Evolutionary conservation across 331 rosid species (phyloP).

Genomic region (Phaseolus coccineus): DNA sequence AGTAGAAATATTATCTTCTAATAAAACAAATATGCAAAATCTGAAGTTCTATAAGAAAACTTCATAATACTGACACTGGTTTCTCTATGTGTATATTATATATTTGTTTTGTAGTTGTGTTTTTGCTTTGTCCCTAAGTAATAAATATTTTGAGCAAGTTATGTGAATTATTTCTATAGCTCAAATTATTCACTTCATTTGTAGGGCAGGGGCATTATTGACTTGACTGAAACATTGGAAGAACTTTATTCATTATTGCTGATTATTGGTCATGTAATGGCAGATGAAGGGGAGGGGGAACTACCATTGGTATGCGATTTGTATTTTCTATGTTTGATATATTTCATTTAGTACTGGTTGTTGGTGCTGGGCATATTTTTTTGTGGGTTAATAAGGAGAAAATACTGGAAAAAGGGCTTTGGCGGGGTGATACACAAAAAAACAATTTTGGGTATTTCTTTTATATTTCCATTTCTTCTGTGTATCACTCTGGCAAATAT

Average conservation of each 20-base stretch:
- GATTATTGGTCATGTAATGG: conserved; percentile 85
- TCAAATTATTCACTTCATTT: conserved; percentile 51
- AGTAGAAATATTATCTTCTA: conserved; percentile 19
- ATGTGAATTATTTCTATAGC: conserved; percentile 40
- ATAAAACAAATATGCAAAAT: not conserved
- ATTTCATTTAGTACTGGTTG: conserved; percentile 33
- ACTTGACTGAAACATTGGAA: conserved; percentile 88
- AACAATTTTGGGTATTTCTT: not conserved
- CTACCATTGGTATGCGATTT: conserved; percentile 74
- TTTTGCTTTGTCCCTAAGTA: conserved; percentile 22
- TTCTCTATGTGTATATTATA: not conserved
- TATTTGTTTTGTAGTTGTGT: conserved; percentile 13
- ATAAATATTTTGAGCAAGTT: conserved; percentile 19
- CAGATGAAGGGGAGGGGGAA: conserved; percentile 99
- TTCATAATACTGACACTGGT: not conserved
- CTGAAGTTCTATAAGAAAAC: not conserved
- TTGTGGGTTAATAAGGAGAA: not conserved
- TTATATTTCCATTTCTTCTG: conserved; percentile 26
- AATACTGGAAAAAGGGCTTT: not conserved
- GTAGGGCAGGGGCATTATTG: conserved; percentile 85
- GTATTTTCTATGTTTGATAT: conserved; percentile 38
- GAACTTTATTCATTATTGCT: conserved; percentile 92
- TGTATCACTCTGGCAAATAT: not conserved
- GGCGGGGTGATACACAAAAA: not conserved
- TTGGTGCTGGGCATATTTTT: conserved; percentile 16